Evolutionary conservation across 352 stramenopile species (phyloP), one percentile per base, ranked within the genome.

Genomic region (Phytophthora cactorum): DNA sequence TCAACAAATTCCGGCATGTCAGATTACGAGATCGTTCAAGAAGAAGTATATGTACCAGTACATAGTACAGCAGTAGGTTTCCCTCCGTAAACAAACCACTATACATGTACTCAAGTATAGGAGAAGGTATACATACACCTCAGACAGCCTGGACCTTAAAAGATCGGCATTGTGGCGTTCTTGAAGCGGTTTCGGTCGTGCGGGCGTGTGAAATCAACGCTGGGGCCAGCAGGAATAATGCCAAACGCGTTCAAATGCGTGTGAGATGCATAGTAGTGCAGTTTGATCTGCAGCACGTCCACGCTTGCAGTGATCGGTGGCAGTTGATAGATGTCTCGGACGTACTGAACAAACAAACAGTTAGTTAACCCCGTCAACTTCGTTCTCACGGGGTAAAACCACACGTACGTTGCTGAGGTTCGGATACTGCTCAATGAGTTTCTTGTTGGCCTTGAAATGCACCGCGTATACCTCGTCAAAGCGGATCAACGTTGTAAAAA

Each of bases 381-480:
- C 17, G 17, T 22, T 43, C 11, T 43, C 10, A 5, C 8, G 4
- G 3, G n/a, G 10, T 11, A 43, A 15, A 43, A 31, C 5, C 43
- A 53, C 34, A 78, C 76, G 63, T 69, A 82, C 70, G 52, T 80
- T 79, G 66, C 64, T 98, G 22, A 98, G 71, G 63, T 95, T 92
- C 39, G 84, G 82, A 59, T 94, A 97, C 50, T 96, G 78, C 25
- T 72, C 50, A 28, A 98, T 84, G 11, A 77, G 77, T 29, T 86
- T 87, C 36, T 84, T 92, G 79, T 97, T 98, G 60, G 78, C 88
- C 75, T 91, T 90, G 69, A 89, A 90, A 39, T 87, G 79, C 41
- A 81, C 72, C 28, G 72, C 66, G 74, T 99, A 99, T 1, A 98
- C 91, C 55, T 96, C 90, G 77, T 98, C 96, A 62, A 98, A 98